These are phyloP conservation scores for Rhizophagus sp. DNA, from an alignment of 192 early-diverging fungal species.

Conservation along the genomic window DNA sequence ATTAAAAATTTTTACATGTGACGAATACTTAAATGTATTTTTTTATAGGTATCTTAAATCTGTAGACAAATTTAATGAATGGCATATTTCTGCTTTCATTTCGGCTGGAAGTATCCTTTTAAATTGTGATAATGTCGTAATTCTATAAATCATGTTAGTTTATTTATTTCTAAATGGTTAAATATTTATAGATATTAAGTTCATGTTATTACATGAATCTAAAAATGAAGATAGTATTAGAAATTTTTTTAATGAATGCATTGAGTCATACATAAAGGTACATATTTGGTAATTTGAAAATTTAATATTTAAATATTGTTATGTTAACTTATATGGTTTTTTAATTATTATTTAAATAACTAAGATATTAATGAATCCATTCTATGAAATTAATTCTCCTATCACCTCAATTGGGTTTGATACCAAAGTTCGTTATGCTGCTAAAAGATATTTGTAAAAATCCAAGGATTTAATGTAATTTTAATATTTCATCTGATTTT, in stretches of 20 bases:
- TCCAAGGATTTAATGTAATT: not conserved
- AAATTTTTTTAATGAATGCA: constrained; percentile 79
- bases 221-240: constrained; percentile 77
- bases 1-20: not conserved
- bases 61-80: constrained; percentile 96
- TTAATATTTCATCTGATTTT: not conserved
- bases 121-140: not conserved
- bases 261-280: constrained; percentile 91
- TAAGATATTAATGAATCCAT: constrained; percentile 86
- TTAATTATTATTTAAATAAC: not conserved
- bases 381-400: constrained; percentile 80
- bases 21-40: not conserved
- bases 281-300: not conserved
- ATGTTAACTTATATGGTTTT: not conserved
- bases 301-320: not conserved
- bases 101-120: constrained; percentile 74
- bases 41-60: constrained; percentile 85
- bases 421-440: constrained; percentile 70
- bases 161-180: not conserved
- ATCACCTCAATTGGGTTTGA: constrained; percentile 83
- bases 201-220: constrained; percentile 83
- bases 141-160: not conserved
- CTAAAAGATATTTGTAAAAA: constrained; percentile 66
- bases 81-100: constrained; percentile 88
- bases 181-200: constrained; percentile 57